Evolutionary conservation across 768 basidiomycete species (phyloP), one percentile per base, ranked within the genome.

Genomic region (Suillus ampliporus): DNA sequence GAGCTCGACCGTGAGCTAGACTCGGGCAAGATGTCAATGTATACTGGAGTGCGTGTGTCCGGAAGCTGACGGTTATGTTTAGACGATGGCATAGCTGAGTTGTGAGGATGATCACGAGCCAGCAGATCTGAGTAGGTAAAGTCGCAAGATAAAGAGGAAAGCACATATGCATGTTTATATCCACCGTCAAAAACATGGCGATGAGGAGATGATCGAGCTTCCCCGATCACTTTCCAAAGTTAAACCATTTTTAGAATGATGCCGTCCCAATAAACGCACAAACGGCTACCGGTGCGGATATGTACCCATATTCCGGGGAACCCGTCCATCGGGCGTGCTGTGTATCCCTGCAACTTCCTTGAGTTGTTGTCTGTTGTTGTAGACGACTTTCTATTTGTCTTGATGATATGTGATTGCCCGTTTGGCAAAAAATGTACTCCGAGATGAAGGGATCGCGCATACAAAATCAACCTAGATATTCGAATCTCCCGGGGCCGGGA

Each of bases 381-480:
- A n/a, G n/a, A n/a, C n/a, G n/a, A n/a, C n/a, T n/a, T n/a, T n/a
- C 90, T 52, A 92, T 89, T 74, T 91, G 90, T 72, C 91, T 91
- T 34, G 89, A 84, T 8, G 88, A 87, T 63, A 90, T 82, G 65
- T 82, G 80, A 72, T 88, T 86, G 23, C 90, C 88, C 0, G 91
- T 92, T 65, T 82, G 83, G 47, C 80, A 79, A 70, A 80, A 86
- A 69, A 92, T 91, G 76, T 89, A 87, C 66, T 91, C 88, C 57
- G 90, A 89, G 65, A 92, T 89, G 75, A 91, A 92, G 56, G 87
- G 83, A 75, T 92, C 91, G 61, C 90, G 82, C 82, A 89, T 86
- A 46, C 90, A 90, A 70, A 89, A 91, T 57, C 91, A 84, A 35
- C 89, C 89, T 4, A 91, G 83, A 19, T 88, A n/a, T 83, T 59